These are phyloP conservation scores for Aegilops tauschii DNA, from an alignment of 176 grass and related monocot genomes.

Conservation along the genomic window DNA sequence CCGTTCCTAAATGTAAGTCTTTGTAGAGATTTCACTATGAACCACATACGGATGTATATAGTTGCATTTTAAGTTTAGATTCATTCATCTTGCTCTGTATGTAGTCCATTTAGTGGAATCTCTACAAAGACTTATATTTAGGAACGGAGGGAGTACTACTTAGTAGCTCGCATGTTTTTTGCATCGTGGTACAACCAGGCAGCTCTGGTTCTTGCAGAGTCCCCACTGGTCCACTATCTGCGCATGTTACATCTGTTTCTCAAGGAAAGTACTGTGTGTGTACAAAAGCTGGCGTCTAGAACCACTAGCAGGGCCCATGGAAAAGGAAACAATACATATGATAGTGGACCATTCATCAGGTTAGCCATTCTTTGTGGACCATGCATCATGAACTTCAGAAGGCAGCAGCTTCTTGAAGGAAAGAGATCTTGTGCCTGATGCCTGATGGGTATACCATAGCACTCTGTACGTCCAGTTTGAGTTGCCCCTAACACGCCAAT, in stretches of 20 bases:
- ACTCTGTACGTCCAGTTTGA: constrained; percentile 22
- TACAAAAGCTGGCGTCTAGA: constrained; percentile 34
- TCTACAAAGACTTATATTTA: too few species aligned
- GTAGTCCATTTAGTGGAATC: too few species aligned
- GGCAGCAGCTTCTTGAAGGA: constrained; percentile 11
- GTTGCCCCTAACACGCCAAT: background rate
- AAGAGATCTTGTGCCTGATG: constrained; percentile 20
- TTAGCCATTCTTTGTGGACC: constrained; percentile 44
- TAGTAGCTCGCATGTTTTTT: constrained; percentile 11
- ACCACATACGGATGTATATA: too few species aligned
- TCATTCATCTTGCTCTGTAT: too few species aligned
- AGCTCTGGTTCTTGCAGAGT: constrained; percentile 24
- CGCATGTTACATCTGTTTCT: constrained; percentile 46
- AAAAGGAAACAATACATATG: constrained; percentile 36
- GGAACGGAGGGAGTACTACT: background rate
- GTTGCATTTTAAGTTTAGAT: too few species aligned
- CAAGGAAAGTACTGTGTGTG: constrained; percentile 31
- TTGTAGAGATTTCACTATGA: too few species aligned
- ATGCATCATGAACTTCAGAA: constrained; percentile 31
- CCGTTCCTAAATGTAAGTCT: too few species aligned
- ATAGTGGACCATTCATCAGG: constrained; percentile 40
- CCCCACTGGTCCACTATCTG: constrained; percentile 26
- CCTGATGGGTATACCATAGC: constrained; percentile 36
- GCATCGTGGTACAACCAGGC: constrained; percentile 21
- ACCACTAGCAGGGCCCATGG: constrained; percentile 29